Base-by-base conservation (phyloP, 805 yeast genomes). In the Kazachstania psychrophila region DNA sequence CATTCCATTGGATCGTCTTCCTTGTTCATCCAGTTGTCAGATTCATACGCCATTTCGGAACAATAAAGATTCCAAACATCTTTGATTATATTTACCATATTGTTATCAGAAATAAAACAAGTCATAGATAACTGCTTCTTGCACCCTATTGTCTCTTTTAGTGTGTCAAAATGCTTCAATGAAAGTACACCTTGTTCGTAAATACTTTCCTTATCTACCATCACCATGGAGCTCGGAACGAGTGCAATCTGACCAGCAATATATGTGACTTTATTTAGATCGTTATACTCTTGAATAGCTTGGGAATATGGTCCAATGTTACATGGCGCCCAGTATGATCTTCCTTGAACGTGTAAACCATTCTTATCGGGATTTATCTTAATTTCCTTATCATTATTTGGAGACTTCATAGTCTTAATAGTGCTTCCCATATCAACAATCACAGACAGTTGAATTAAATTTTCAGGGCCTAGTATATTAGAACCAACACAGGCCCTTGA, bases 271-370 rank as follows among this genome's bases (percentile, higher is more conserved):
- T 68, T 60, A 38, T 75, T 72, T 14, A 53, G 53, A 11, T 75
- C 77, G n/a, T 39, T 35, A 4, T 70, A 58, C 5, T 36, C 37
- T 54, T 57, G 58, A 9, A 77, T 74, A 0, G 88, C 73, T 58
- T 92, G 98, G 0, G 98, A 89, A 54, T 92, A 92, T 0, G 98
- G 98, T 0, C 98, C 98, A 31, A 92, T 92, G 47, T 92, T 92
- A 25, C 95, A 89, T 0, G 98, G 98, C 0, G 96, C 97, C 98
- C 98, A 92, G 56, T 83, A 88, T 28, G 96, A 87, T 41, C 88
- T 69, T 1, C 96, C 87, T 49, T 92, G 89, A 7, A 92, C 86
- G 52, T 92, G 97, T 12, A 89, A 63, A 0, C 97, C 96, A 22
- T 61, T 62, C 46, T 80, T 80, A 9, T 45, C 46, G 19, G 31